Conservation (phyloP, 1,139 yeast species). For the Taphrina wiesneri region DNA sequence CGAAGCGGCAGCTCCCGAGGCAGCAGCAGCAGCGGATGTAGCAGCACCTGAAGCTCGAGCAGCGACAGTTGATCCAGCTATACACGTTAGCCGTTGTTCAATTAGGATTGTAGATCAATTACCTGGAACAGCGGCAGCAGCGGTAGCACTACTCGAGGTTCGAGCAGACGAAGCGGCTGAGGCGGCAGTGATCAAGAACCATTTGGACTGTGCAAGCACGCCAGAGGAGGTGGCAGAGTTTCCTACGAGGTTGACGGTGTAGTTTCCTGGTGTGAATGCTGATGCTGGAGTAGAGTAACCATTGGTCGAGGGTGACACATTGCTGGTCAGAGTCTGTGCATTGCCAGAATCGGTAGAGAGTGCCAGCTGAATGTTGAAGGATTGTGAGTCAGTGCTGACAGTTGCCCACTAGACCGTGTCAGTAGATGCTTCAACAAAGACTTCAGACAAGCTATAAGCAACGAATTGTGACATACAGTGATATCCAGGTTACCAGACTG, state of each 20-base stretch:
- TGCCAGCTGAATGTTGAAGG: constrained; percentile 33
- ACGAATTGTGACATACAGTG: background rate
- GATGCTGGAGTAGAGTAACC: constrained; percentile 28
- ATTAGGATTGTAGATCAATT: background rate
- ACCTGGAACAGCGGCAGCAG: constrained; percentile 13
- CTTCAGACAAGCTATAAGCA: background rate
- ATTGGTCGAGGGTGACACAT: constrained; percentile 29
- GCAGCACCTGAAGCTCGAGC: constrained; percentile 9
- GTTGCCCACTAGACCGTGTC: constrained; percentile 17
- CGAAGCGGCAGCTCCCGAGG: constrained; percentile 21
- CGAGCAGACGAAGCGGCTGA: constrained; percentile 11
- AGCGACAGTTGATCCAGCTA: constrained; percentile 3
- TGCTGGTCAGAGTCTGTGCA: constrained; percentile 28
- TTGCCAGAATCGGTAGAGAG: constrained; percentile 32
- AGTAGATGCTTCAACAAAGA: background rate
- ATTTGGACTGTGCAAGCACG: constrained; percentile 29
- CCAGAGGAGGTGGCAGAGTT: constrained; percentile 25
- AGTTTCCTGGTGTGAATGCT: constrained; percentile 30
- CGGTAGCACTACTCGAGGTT: background rate
- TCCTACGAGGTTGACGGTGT: constrained; percentile 34
- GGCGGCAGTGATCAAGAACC: constrained; percentile 34
- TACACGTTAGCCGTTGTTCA: background rate
- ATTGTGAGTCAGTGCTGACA: constrained; percentile 20
- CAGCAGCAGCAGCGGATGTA: constrained; percentile 7
- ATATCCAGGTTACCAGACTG: constrained; percentile 23